A percentile compares a stretch with the other conserved stretches of the same genome.
phyloP scores from a whole-genome alignment of 2,329 filamentous ascomycete genomes.

The Aspergillus aculeatus region DNA sequence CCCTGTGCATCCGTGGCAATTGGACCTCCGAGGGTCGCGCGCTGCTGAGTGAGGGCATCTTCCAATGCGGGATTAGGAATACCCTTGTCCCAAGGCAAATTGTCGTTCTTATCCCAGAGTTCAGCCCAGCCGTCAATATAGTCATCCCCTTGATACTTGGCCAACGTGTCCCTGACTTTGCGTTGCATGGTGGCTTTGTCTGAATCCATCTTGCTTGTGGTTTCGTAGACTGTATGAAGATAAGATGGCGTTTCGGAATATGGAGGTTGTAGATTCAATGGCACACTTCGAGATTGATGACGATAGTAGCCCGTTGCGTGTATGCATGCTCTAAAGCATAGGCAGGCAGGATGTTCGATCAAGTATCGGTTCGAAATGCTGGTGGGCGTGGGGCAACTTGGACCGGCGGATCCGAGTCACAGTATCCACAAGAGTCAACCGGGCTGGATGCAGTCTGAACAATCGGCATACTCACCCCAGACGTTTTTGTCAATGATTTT shows the following conservation, averaged over 20 bases:
- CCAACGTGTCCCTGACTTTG: constrained; percentile 7
- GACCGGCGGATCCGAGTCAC: not conserved
- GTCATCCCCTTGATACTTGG: constrained; percentile 8
- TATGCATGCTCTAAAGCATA: not conserved
- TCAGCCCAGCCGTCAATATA: constrained; percentile 49
- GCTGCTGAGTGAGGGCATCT: constrained; percentile 49
- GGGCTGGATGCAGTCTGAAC: not conserved
- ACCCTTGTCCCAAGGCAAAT: constrained; percentile 60
- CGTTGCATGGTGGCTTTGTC: not conserved
- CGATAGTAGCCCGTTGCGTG: not conserved
- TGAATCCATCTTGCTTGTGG: not conserved
- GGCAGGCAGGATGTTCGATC: not conserved
- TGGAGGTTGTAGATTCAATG: no score
- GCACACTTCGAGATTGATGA: not conserved
- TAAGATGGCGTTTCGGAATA: no score
- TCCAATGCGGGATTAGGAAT: constrained; percentile 57
- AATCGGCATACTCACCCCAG: no score
- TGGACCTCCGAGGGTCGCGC: constrained; percentile 38
- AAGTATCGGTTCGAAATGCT: not conserved
- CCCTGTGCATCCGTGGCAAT: constrained; percentile 23
- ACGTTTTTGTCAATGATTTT: no score
- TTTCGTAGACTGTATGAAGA: not conserved
- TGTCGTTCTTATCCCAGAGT: constrained; percentile 53
- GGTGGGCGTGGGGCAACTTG: not conserved
- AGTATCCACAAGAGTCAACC: not conserved